These are phyloP conservation scores for Cinchona pubescens DNA, from an alignment of 257 asterid species.

Conservation along the genomic window DNA sequence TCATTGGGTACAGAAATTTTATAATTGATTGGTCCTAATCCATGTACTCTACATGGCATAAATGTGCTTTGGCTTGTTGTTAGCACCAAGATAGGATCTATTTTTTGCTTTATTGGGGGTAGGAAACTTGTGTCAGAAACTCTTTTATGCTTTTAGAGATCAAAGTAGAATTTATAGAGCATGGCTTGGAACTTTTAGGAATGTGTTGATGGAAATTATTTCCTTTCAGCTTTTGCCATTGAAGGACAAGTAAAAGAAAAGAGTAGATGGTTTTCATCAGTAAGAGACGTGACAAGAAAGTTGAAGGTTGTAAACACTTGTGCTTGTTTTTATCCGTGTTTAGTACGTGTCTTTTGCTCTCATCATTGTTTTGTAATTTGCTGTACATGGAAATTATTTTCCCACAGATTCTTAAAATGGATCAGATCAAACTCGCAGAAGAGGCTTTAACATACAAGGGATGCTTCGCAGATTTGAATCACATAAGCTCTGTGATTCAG, in stretches of 20 bases:
- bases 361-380: conserved; percentile 8
- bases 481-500: conserved; percentile 47
- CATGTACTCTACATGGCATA: not conserved
- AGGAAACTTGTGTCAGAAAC: too few relatives aligned
- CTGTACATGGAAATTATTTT: conserved; percentile 14
- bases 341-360: too few relatives aligned
- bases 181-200: not conserved
- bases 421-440: conserved; percentile 61
- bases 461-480: conserved; percentile 56
- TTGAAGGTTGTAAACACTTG: conserved; percentile 53
- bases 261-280: conserved; percentile 77
- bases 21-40: not conserved
- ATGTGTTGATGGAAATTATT: conserved; percentile 7
- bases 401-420: conserved; percentile 78
- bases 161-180: not conserved
- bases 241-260: conserved; percentile 99
- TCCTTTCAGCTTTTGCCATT: conserved; percentile 78
- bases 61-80: too few relatives aligned
- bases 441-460: conserved; percentile 66
- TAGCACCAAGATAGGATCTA: too few relatives aligned
- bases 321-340: not conserved
- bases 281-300: conserved; percentile 73
- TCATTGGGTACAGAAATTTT: conserved; percentile 63
- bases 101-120: too few relatives aligned
- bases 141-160: too few relatives aligned